Conservation (phyloP, 164 flowering plant species). For the Kingdonia uniflora region DNA sequence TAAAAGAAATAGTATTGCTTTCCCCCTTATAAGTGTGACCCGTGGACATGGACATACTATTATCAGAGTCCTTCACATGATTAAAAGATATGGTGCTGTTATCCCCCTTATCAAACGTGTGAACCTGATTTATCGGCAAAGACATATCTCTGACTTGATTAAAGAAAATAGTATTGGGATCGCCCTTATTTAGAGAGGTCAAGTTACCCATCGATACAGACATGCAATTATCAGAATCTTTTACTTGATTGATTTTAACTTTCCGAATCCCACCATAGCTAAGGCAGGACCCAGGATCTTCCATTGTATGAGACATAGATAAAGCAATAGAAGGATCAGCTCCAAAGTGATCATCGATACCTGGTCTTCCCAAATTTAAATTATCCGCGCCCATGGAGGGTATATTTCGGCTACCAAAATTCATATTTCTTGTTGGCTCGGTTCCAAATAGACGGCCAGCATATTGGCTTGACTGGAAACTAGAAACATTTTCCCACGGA, state of each 20-base stretch:
- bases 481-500: conserved; percentile 33
- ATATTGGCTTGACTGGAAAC: conserved; percentile 29
- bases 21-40: conserved; percentile 3
- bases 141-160: neutral
- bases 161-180: neutral
- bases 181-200: neutral
- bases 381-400: conserved; percentile 15
- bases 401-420: conserved; percentile 11
- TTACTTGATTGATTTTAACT: conserved; percentile 30
- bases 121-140: conserved; percentile 10
- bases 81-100: conserved; percentile 7
- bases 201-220: conserved; percentile 24
- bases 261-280: conserved; percentile 35
- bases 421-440: conserved; percentile 16
- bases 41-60: conserved; percentile 7
- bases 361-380: conserved; percentile 16
- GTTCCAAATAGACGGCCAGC: conserved; percentile 37
- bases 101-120: conserved; percentile 20
- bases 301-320: conserved; percentile 35
- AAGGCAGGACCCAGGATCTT: conserved; percentile 9
- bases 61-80: conserved; percentile 23
- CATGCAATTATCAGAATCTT: conserved; percentile 8
- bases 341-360: conserved; percentile 25
- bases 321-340: conserved; percentile 32
- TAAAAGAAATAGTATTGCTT: conserved; percentile 1